Base-by-base conservation (phyloP, 1,139 yeast species). In the Arxiozyma heterogenica region DNA sequence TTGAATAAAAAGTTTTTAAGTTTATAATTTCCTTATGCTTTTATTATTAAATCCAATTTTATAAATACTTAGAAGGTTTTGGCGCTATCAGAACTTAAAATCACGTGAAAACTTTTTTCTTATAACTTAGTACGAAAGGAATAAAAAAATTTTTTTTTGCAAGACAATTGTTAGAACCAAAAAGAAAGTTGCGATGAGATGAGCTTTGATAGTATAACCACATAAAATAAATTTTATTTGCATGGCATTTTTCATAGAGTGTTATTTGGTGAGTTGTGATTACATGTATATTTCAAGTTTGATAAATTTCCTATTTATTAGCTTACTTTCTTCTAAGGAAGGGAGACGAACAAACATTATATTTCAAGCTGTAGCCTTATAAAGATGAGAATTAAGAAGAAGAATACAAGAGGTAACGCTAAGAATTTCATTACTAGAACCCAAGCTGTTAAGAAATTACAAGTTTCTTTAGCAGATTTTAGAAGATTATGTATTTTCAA, bases 401-500 rank as follows among this genome's bases (percentile, higher is more conserved):
- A 79, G 75, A 88, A 90, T 61, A 79, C 86, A 57, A 73, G 85
- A 55, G 98, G 98, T 71, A 91, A 89, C 63, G 96, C 96, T 58
- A 86, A 84, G 74, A 88, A 89, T 74, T 93, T 84, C 74, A 80
- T 93, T 68, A 91, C 98, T 56, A 81, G 99, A 73, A 86, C 97
- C 1, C 96, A 89, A 72, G 99, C 99, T 5, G 87, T 93, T 56
- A 85, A 86, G 72, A 89, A 85, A 70, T 77, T 93, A 59, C 98
- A 93, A 73, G 86, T 94, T 49, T 86, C 98, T 1, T 78, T 94
- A 57, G 97, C 98, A n/a, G 98, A 93, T 73, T 93, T 93, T 81
- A 86, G 98, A 75, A 82, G 98, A 68, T 79, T 93, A 66, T 93
- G 98, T 79, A 93, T 93, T 69, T 89, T 93, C 80, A 93, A 93